These are phyloP conservation scores for Solanum lignicaule DNA, from an alignment of 257 asterid species.

Conservation along the genomic window DNA sequence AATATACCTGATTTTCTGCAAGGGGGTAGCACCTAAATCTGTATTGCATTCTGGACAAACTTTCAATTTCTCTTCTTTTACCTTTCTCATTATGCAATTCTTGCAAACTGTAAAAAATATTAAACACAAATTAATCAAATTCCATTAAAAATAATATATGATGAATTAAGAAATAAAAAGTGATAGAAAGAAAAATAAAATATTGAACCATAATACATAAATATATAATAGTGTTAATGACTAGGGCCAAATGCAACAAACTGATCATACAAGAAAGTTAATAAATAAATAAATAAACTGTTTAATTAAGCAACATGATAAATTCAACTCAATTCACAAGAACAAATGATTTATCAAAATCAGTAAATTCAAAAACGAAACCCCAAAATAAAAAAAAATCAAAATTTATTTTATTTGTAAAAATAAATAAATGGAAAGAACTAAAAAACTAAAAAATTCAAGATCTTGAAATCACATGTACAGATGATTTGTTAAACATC, in stretches of 20 bases:
- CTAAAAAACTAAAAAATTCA: neutral
- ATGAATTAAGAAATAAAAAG: neutral
- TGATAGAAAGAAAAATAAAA: neutral
- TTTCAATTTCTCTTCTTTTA: constrained; percentile 30
- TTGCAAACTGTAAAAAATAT: constrained; percentile 35
- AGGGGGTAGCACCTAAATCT: constrained; percentile 42
- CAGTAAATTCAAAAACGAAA: neutral
- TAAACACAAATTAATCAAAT: neutral
- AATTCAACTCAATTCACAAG: neutral
- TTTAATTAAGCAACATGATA: neutral
- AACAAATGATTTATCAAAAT: neutral
- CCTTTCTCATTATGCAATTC: constrained; percentile 43
- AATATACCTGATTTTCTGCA: constrained; percentile 45
- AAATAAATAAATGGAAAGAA: neutral
- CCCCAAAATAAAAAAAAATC: neutral
- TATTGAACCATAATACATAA: neutral
- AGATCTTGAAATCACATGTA: neutral
- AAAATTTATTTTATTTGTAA: neutral
- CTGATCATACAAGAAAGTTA: too few relatives aligned
- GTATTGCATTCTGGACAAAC: constrained; percentile 46
- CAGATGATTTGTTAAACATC: neutral
- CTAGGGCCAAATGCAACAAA: too few relatives aligned
- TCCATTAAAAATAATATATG: too few relatives aligned
- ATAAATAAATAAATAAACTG: too few relatives aligned
- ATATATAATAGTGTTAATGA: too few relatives aligned